phyloP scores from a whole-genome alignment of 2,329 filamentous ascomycete genomes.

The Verticillium dahliae region DNA sequence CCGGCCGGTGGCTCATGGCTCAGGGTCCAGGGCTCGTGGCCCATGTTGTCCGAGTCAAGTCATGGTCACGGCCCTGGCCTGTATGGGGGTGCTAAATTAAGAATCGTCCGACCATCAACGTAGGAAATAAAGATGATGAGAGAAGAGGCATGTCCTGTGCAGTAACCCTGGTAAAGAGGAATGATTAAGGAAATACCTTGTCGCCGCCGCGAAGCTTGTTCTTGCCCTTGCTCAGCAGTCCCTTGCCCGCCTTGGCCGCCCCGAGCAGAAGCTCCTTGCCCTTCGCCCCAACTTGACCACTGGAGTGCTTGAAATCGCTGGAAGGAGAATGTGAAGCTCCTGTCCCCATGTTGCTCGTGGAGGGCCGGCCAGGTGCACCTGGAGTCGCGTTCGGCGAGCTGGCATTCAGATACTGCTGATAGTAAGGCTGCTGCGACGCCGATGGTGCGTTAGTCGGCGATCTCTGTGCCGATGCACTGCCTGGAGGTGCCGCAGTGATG shows the following conservation, averaged over 20 bases:
- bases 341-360: constrained; percentile 28
- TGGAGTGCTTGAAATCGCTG: constrained; percentile 45
- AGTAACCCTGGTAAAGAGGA: constrained; percentile 18
- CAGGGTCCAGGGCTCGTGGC: background rate
- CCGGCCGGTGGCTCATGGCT: constrained; percentile 6
- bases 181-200: constrained; percentile 76
- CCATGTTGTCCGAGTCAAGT: background rate
- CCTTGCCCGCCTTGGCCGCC: constrained; percentile 85
- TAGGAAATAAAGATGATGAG: constrained; percentile 7
- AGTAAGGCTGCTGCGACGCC: constrained; percentile 35
- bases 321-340: constrained; percentile 29
- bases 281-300: constrained; percentile 67
- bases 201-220: constrained; percentile 68
- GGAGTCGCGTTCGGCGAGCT: constrained; percentile 25
- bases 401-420: constrained; percentile 51
- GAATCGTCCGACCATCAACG: background rate
- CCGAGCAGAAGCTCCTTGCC: constrained; percentile 85
- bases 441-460: background rate
- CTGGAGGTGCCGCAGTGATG: constrained; percentile 5
- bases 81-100: background rate
- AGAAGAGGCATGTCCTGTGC: constrained; percentile 16
- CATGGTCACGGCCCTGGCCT: background rate
- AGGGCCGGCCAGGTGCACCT: constrained; percentile 19
- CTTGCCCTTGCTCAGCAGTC: constrained; percentile 83
- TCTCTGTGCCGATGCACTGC: background rate